A percentile compares a stretch with the other conserved stretches of the same genome.
Conservation (phyloP, 352 stramenopile species). For the Globisporangium alternatum region DNA sequence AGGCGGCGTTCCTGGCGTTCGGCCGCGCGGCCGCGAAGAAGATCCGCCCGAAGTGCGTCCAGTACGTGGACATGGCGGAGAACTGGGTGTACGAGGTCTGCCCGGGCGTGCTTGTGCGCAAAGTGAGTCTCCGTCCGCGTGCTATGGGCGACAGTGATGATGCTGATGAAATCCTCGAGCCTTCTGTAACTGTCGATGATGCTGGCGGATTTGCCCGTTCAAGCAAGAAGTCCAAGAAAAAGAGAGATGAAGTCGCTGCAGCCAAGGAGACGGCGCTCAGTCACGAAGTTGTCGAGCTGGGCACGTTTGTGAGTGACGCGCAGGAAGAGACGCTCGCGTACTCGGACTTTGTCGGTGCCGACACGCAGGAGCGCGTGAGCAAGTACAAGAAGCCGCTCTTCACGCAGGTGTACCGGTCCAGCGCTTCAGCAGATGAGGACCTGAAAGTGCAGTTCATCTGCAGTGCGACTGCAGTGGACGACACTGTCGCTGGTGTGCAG, state of each 20-base stretch:
- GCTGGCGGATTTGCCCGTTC: slow-evolving; percentile 2
- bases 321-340: slow-evolving; percentile 31
- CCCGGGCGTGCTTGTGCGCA: slow-evolving; percentile 48
- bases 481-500: slow-evolving; percentile 41
- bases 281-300: slow-evolving; percentile 40
- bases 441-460: slow-evolving; percentile 77
- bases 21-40: slow-evolving; percentile 49
- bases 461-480: slow-evolving; percentile 37
- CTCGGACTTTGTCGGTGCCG: slow-evolving; percentile 41
- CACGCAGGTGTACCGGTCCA: slow-evolving; percentile 48
- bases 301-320: slow-evolving; percentile 32
- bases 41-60: slow-evolving; percentile 59
- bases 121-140: slow-evolving; percentile 29
- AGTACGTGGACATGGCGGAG: slow-evolving; percentile 48
- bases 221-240: background rate
- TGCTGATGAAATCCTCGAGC: background rate
- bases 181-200: background rate
- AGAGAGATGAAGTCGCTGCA: background rate
- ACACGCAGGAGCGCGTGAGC: slow-evolving; percentile 43
- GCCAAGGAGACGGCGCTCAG: background rate
- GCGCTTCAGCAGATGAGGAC: slow-evolving; percentile 12
- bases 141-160: background rate
- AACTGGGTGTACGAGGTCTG: slow-evolving; percentile 74
- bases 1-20: slow-evolving; percentile 41
- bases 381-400: slow-evolving; percentile 47